Conservation (phyloP, 768 basidiomycete species). For the Lanmaoa pseudosensibilis region DNA sequence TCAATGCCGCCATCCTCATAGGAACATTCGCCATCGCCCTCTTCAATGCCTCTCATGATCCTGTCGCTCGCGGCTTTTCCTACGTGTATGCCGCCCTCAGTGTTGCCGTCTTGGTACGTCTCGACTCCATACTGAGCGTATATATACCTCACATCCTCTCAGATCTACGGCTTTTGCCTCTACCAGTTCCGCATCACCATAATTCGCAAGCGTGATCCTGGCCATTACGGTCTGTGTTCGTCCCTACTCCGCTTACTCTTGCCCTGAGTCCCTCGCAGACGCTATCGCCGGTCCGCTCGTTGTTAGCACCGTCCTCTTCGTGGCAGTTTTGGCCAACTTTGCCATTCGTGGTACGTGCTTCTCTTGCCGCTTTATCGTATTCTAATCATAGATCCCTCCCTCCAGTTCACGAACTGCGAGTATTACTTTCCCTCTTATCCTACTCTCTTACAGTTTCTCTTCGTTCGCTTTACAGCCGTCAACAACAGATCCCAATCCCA, state of each 20-base stretch:
- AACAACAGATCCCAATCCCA: conserved; percentile 30
- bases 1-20: conserved; percentile 81
- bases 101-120: conserved; percentile 57
- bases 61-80: conserved; percentile 72
- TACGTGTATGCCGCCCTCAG: conserved; percentile 82
- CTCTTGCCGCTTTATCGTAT: background rate
- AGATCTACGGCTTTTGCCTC: conserved; percentile 84
- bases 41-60: conserved; percentile 75
- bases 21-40: conserved; percentile 84
- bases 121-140: background rate
- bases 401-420: conserved; percentile 63
- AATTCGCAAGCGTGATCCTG: conserved; percentile 87
- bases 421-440: background rate
- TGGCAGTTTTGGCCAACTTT: conserved; percentile 88
- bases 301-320: conserved; percentile 80
- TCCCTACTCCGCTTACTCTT: background rate
- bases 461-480: conserved; percentile 19
- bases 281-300: conserved; percentile 79
- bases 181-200: conserved; percentile 89
- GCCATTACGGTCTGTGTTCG: conserved; percentile 71
- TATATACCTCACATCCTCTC: background rate
- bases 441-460: background rate
- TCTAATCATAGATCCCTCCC: conserved; percentile 5
- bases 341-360: conserved; percentile 68
- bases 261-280: conserved; percentile 47